A percentile compares a stretch with the other conserved stretches of the same genome.
Conservation (phyloP, 257 asterid species). For the Plantago elongata region DNA sequence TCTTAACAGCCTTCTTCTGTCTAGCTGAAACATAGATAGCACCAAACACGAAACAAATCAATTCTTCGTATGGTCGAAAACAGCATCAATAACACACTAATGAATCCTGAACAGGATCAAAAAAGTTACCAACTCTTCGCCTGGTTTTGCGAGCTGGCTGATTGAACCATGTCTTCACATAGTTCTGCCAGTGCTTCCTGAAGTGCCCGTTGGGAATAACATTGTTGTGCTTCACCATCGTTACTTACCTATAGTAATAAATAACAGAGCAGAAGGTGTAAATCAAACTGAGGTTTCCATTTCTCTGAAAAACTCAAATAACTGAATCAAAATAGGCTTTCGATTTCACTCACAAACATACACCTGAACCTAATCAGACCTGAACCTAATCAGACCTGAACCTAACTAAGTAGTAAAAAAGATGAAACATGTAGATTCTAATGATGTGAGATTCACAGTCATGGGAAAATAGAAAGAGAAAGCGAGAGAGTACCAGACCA, state of each 20-base stretch:
- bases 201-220: constrained; percentile 74
- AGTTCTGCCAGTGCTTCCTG: constrained; percentile 79
- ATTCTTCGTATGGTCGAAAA: not conserved
- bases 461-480: no score
- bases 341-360: no score
- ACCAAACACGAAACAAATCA: constrained; percentile 2
- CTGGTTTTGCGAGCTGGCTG: constrained; percentile 83
- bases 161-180: constrained; percentile 76
- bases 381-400: no score
- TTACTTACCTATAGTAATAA: constrained; percentile 36
- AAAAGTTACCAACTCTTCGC: constrained; percentile 50
- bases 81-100: not conserved
- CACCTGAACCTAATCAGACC: no score
- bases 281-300: no score
- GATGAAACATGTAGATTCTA: no score
- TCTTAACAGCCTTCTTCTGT: constrained; percentile 71
- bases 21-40: constrained; percentile 41
- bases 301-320: no score
- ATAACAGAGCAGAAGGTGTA: not conserved
- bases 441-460: no score
- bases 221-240: constrained; percentile 67
- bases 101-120: not conserved
- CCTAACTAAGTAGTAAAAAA: no score
- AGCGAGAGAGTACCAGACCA: no score
- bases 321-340: no score